Base-by-base conservation (phyloP, 441 rosid genomes). In the Pelargonium citronellum region DNA sequence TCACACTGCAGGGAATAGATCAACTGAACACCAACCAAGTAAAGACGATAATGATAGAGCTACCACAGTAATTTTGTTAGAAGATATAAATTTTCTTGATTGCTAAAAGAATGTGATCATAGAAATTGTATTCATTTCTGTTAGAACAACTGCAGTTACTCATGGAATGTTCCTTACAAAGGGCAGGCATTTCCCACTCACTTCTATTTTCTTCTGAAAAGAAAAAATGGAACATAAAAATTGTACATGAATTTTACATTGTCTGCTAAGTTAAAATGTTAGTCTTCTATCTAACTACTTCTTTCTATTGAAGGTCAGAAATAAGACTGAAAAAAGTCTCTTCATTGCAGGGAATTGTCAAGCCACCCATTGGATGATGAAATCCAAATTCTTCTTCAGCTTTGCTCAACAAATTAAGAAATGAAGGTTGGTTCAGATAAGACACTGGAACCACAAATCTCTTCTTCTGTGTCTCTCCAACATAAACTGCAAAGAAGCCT, bases 401-500 rank as follows among this genome's bases (percentile, higher is more conserved):
- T 20, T 5, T 34, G n/a, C 55, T 57, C 6, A 72, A 41, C 66
- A 55, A 39, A 27, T 66, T 66, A 4, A 51, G 80, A 37, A 86
- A 86, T 6, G 79, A 67, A 73, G 83, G 84, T 55, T 83, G 79
- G 51, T 78, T 79, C 63, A 85, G 69, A 49, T 76, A 82, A n/a
- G 86, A 76, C 12, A 82, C 78, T 0, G 80, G 84, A 68, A 85
- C 80, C 67, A 82, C 71, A 24, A 69, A 80, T 53, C 60, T 53
- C 70, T 87, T 80, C 74, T 73, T 85, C 65, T 66, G 44, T 15
- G 16, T 44, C 74, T 77, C 87, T 69, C 91, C 88, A 46, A 85
- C 84, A 46, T 86, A 84, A 47, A 84, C 83, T 7, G 81, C 83
- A 43, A 87, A 19, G 53, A 82, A 83, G 44, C 88, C 89, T 67